Evolutionary conservation across 176 grass and related monocot species (phyloP), one percentile per base, ranked within the genome.

Genomic region (Tillandsia fasciculata): DNA sequence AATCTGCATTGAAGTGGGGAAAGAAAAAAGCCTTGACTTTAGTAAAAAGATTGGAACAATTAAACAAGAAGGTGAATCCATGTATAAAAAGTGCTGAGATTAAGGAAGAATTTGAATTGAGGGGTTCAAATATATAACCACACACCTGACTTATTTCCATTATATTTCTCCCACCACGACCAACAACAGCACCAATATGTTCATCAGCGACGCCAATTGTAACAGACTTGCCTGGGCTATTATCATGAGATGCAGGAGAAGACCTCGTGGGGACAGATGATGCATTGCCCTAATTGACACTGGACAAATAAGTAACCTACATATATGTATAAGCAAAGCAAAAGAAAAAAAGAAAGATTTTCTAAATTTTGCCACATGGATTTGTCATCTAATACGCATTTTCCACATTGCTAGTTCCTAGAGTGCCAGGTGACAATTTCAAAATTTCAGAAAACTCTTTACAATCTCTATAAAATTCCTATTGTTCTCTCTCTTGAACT

Each of bases 141-240:
- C 56, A 15, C 53, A 88, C 94, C 94, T 93, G 89, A 59, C 79
- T 84, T 63, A 99, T 99, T 77, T 93, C 94, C 22, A 48, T 88
- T 79, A 99, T 93, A 54, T 87, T 99, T 70, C 89, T 93, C 49
- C 94, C 94, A 15, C 54, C 86, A 76, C 75, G 78, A 22, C 94
- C 94, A 23, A 99, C 84, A 64, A 99, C 80, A 74, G 94, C 87
- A 61, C 94, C 89, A 6, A 99, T 88, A 82, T 93, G 84, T 70
- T 99, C 89, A 8, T 99, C 94, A 1, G 94, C 86, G n/a, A 99
- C 27, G 70, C 84, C 82, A 42, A 99, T 90, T 52, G 94, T 93
- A 42, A 75, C 53, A 28, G 94, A 88, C 11, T 87, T 69, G 18
- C 64, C 79, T 33, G 81, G 87, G 42, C 51, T 78, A 59, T 87